phyloP scores from a whole-genome alignment of 331 rosid genomes.

The Pyrus hybrid region DNA sequence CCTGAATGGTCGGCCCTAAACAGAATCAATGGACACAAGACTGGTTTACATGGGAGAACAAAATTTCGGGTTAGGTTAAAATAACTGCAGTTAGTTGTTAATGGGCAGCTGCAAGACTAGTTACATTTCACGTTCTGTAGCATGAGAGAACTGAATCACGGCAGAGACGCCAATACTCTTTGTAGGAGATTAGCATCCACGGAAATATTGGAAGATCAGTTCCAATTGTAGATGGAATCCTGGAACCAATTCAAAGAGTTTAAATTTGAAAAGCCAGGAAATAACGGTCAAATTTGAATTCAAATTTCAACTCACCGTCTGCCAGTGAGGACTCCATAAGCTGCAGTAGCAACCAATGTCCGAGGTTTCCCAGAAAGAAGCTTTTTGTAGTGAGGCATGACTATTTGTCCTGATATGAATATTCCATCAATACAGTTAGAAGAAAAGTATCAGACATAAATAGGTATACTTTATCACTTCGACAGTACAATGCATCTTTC shows the following conservation, averaged over 20 bases:
- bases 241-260: slow-evolving; percentile 9
- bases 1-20: not conserved
- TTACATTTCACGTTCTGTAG: slow-evolving; percentile 23
- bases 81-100: not conserved
- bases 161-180: slow-evolving; percentile 70
- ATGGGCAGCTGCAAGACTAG: not conserved
- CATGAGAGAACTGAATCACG: slow-evolving; percentile 51
- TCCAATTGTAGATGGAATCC: slow-evolving; percentile 42
- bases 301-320: slow-evolving; percentile 39
- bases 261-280: not conserved
- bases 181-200: slow-evolving; percentile 73
- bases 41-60: not conserved
- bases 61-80: not conserved
- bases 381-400: slow-evolving; percentile 59
- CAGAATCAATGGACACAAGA: not conserved
- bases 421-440: not conserved
- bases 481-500: not conserved
- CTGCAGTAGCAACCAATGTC: slow-evolving; percentile 37
- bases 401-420: slow-evolving; percentile 49
- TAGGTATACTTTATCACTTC: not conserved
- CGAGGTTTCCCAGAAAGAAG: slow-evolving; percentile 42
- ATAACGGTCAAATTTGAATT: not conserved
- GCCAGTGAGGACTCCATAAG: slow-evolving; percentile 71
- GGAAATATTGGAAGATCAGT: slow-evolving; percentile 63
- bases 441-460: not conserved